Evolutionary conservation across 495 filamentous ascomycete genomes (phyloP).

Genomic region (Penicillium bialowiezense): DNA sequence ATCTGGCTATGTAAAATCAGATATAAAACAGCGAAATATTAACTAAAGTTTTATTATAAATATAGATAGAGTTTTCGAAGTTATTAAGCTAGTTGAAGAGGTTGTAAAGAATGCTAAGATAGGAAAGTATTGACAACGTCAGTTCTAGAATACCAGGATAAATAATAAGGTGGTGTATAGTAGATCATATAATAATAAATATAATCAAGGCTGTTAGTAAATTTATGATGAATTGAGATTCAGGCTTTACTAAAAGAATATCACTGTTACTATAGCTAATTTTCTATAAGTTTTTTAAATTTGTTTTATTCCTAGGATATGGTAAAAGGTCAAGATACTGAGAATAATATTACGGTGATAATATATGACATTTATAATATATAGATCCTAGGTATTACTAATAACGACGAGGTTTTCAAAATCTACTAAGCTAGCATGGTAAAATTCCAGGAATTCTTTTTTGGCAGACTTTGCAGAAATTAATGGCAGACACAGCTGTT

Average conservation of each 20-base stretch:
- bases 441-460: no score
- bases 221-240: background rate
- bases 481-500: no score
- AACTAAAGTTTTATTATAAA: background rate
- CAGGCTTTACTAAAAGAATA: background rate
- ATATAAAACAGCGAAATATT: slow-evolving; percentile 1
- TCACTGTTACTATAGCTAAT: no score
- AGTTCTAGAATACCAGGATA: background rate
- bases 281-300: no score
- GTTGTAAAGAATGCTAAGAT: background rate
- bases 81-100: background rate
- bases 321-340: no score
- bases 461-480: no score
- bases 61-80: background rate
- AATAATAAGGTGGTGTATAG: background rate
- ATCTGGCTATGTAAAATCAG: slow-evolving; percentile 11
- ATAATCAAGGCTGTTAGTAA: background rate
- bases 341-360: no score
- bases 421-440: no score
- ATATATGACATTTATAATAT: no score
- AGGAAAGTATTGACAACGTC: background rate
- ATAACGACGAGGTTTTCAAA: background rate
- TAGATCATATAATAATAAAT: background rate
- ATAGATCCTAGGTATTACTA: no score
- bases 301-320: no score